phyloP scores from a whole-genome alignment of 805 yeast species.

The Schwanniomyces vanrijiae region DNA sequence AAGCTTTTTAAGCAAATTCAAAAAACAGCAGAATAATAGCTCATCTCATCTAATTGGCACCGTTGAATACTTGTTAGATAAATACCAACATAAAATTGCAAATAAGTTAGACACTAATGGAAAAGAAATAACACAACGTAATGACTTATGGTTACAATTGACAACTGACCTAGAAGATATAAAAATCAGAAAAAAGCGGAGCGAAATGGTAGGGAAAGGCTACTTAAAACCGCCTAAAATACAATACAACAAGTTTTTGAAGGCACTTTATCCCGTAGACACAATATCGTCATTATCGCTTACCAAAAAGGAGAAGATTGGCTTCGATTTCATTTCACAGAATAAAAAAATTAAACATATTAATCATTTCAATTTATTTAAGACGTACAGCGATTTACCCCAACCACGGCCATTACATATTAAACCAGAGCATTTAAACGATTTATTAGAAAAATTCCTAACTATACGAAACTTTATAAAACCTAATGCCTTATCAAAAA shows the following conservation, averaged over 20 bases:
- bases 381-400: constrained; percentile 25
- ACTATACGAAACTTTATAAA: constrained; percentile 22
- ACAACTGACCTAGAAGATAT: not conserved
- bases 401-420: constrained; percentile 25
- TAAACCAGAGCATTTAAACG: constrained; percentile 24
- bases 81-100: constrained; percentile 7
- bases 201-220: not conserved
- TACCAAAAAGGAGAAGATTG: not conserved
- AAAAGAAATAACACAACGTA: not conserved
- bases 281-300: constrained; percentile 2
- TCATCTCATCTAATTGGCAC: constrained; percentile 9
- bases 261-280: constrained; percentile 18
- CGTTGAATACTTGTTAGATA: constrained; percentile 11
- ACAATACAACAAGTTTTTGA: constrained; percentile 11
- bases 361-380: constrained; percentile 24
- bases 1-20: constrained; percentile 3
- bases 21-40: constrained; percentile 3
- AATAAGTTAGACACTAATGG: constrained; percentile 1
- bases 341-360: constrained; percentile 15
- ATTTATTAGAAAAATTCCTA: constrained; percentile 24
- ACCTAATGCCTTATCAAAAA: constrained; percentile 19
- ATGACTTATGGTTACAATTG: constrained; percentile 3
- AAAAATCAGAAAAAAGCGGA: not conserved
- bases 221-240: constrained; percentile 4
- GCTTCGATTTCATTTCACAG: constrained; percentile 6